A percentile compares a stretch with the other conserved stretches of the same genome.
Evolutionary conservation across 768 basidiomycete species (phyloP).

Genomic region (Amanita pallidorosea): DNA sequence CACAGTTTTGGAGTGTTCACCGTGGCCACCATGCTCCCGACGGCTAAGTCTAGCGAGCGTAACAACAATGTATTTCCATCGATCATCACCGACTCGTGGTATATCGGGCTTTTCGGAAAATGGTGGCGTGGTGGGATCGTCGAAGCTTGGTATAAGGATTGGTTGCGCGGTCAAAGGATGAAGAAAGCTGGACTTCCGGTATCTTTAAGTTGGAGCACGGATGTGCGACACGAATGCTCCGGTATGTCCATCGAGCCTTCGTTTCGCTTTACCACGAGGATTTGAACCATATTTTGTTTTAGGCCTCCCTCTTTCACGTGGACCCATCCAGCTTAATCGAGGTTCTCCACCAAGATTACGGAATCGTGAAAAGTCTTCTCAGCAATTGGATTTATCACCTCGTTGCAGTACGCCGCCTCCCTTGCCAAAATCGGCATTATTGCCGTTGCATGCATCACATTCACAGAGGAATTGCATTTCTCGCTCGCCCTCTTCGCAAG

Average conservation of each 20-base stretch:
- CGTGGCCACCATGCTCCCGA: slow-evolving; percentile 66
- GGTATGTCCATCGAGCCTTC: slow-evolving; percentile 28
- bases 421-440: slow-evolving; percentile 69
- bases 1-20: slow-evolving; percentile 83
- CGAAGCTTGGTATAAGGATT: slow-evolving; percentile 72
- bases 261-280: slow-evolving; percentile 1
- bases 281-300: slow-evolving; percentile 7
- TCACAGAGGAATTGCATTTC: slow-evolving; percentile 11
- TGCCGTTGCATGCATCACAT: slow-evolving; percentile 65
- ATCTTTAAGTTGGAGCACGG: slow-evolving; percentile 67
- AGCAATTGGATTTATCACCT: slow-evolving; percentile 23
- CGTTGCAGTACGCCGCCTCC: slow-evolving; percentile 71
- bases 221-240: slow-evolving; percentile 55
- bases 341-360: slow-evolving; percentile 46
- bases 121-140: slow-evolving; percentile 87
- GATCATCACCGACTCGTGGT: slow-evolving; percentile 73
- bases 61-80: slow-evolving; percentile 30
- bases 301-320: slow-evolving; percentile 44
- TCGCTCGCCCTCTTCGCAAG: not conserved
- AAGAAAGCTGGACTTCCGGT: slow-evolving; percentile 70
- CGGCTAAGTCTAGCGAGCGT: slow-evolving; percentile 27
- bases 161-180: slow-evolving; percentile 49
- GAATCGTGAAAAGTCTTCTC: slow-evolving; percentile 46
- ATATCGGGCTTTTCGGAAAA: slow-evolving; percentile 80
- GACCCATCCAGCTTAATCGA: slow-evolving; percentile 21